A percentile compares a stretch with the other conserved stretches of the same genome.
These are phyloP conservation scores for Rhynchospora tenuis DNA, from an alignment of 176 grass and related monocot genomes.

Conservation along the genomic window DNA sequence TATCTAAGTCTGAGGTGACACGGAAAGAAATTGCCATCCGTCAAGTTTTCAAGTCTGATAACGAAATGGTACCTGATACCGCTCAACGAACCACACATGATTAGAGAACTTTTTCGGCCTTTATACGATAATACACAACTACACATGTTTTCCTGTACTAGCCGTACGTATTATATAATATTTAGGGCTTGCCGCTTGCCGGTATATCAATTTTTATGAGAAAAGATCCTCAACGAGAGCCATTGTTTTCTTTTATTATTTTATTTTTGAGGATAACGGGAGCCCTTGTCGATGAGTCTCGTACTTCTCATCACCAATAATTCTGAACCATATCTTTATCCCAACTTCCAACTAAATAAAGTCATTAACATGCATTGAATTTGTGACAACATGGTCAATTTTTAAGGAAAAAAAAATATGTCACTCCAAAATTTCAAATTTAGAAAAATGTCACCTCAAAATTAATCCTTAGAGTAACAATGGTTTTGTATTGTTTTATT, in stretches of 20 bases:
- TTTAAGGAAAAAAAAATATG: too few species aligned
- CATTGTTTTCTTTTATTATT: too few species aligned
- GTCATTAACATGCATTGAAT: background rate
- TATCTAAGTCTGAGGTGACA: background rate
- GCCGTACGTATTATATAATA: background rate
- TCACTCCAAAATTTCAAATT: too few species aligned
- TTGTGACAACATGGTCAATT: too few species aligned
- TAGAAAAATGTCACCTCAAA: too few species aligned
- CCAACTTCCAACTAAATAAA: background rate
- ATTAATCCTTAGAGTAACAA: too few species aligned
- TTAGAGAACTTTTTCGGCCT: background rate
- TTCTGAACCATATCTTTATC: background rate
- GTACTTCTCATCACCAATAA: background rate
- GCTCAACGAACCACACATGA: background rate
- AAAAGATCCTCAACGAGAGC: background rate
- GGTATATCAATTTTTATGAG: too few species aligned
- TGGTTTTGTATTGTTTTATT: too few species aligned
- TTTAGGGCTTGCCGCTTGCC: too few species aligned
- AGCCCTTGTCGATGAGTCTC: background rate
- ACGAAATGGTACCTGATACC: slow-evolving; percentile 18
- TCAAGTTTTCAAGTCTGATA: slow-evolving; percentile 5
- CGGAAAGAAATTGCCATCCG: background rate
- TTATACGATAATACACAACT: background rate
- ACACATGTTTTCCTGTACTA: background rate
- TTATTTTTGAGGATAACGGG: background rate